phyloP scores from a whole-genome alignment of 495 filamentous ascomycete species.

The Neurospora sp. region DNA sequence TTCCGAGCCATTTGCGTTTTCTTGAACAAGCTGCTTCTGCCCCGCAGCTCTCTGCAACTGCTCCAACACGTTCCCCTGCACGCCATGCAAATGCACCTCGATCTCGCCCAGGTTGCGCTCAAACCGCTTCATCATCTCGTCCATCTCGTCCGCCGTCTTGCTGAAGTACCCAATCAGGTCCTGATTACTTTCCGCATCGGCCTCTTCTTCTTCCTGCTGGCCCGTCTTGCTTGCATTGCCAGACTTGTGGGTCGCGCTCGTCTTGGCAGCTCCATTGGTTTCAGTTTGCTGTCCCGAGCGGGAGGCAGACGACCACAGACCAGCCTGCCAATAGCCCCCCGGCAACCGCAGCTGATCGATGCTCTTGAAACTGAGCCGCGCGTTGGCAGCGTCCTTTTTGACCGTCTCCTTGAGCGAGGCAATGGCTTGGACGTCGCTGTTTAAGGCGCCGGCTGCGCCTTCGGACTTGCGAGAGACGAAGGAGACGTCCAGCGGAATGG shows the following conservation, averaged over 20 bases:
- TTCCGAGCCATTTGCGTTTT: conserved; percentile 14
- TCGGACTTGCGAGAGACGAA: conserved; percentile 64
- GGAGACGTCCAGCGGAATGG: conserved; percentile 63
- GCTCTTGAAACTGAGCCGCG: conserved; percentile 61
- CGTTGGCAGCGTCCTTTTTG: conserved; percentile 57
- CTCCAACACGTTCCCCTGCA: conserved; percentile 58
- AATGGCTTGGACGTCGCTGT: conserved; percentile 63
- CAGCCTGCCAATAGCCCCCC: conserved; percentile 56
- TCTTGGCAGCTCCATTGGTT: not conserved
- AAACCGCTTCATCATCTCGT: conserved; percentile 53
- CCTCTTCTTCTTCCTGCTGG: conserved; percentile 16
- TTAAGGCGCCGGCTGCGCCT: conserved; percentile 60
- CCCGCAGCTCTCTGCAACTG: conserved; percentile 60
- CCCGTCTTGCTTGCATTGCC: conserved; percentile 1
- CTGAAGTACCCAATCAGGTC: conserved; percentile 73
- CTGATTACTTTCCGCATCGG: conserved; percentile 47
- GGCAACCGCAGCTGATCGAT: conserved; percentile 69
- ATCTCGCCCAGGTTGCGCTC: conserved; percentile 66
- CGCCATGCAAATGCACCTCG: conserved; percentile 66
- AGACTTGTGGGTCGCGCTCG: not conserved
- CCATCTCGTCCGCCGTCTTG: conserved; percentile 61
- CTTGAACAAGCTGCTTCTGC: conserved; percentile 14
- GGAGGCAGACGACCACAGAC: conserved; percentile 28
- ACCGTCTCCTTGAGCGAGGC: conserved; percentile 53
- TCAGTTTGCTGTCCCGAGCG: conserved; percentile 20